These are phyloP conservation scores for Nannochloris sp. DNA, from an alignment of 139 green algal genomes.

Conservation along the genomic window DNA sequence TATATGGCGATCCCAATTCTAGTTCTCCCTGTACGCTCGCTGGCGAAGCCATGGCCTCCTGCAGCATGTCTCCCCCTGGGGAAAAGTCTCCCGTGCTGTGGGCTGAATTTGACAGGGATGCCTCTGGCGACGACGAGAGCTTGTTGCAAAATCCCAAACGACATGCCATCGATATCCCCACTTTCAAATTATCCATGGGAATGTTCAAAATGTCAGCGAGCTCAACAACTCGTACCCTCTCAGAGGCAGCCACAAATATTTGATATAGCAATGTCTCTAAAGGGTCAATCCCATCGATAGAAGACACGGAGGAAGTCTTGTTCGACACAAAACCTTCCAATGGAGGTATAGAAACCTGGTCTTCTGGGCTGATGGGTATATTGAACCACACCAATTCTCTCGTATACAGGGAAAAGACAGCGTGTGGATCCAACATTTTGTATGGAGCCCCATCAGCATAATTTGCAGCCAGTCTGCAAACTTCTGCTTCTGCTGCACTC, in stretches of 20 bases:
- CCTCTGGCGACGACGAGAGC: not conserved
- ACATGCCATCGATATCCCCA: slow-evolving; percentile 61
- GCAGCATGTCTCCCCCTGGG: not conserved
- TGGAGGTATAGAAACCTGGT: slow-evolving; percentile 77
- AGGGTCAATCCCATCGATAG: slow-evolving; percentile 47
- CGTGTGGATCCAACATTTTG: slow-evolving; percentile 4
- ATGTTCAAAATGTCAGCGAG: slow-evolving; percentile 46
- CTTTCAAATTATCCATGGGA: slow-evolving; percentile 15
- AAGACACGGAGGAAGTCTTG: slow-evolving; percentile 43
- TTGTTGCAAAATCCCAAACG: slow-evolving; percentile 65
- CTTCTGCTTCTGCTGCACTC: slow-evolving; percentile 51
- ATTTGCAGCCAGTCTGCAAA: slow-evolving; percentile 23
- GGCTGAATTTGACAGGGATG: not conserved
- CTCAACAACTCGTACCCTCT: slow-evolving; percentile 56
- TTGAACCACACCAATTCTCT: slow-evolving; percentile 78
- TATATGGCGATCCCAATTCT: not conserved
- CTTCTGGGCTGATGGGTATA: slow-evolving; percentile 62
- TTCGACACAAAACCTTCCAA: slow-evolving; percentile 89
- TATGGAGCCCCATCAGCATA: slow-evolving; percentile 13
- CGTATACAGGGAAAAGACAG: slow-evolving; percentile 49
- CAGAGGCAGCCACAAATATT: slow-evolving; percentile 81
- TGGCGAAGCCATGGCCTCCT: not conserved
- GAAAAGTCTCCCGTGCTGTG: not conserved
- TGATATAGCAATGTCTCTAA: slow-evolving; percentile 83
- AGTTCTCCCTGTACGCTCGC: not conserved